Percentiles rank a stretch among this genome's conserved stretches.
phyloP scores from a whole-genome alignment of 768 basidiomycete genomes.

The Mrakia hoshinonis region DNA sequence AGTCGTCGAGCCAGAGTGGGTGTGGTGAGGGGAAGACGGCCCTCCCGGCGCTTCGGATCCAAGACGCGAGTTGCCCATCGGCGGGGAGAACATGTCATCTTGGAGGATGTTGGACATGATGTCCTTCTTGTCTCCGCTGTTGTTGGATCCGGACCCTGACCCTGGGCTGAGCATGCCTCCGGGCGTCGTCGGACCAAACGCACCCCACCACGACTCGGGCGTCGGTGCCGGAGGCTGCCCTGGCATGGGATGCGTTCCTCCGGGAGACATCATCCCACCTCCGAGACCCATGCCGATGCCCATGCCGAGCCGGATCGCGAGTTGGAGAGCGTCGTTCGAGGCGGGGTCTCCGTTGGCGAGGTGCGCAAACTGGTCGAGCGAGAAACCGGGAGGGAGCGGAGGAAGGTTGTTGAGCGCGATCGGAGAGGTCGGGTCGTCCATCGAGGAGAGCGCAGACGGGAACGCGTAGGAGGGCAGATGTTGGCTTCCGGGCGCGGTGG shows the following conservation, averaged over 20 bases:
- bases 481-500: not conserved
- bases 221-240: not conserved
- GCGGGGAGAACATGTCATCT: not conserved
- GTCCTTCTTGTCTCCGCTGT: conserved; percentile 3
- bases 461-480: conserved; percentile 18
- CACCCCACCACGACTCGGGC: not conserved
- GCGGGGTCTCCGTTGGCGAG: not conserved
- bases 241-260: not conserved
- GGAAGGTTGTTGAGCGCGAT: conserved; percentile 7
- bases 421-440: conserved; percentile 8
- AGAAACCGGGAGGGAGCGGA: conserved; percentile 17
- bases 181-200: not conserved
- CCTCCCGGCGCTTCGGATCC: not conserved
- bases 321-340: conserved; percentile 20
- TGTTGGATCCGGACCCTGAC: not conserved
- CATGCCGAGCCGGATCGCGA: conserved; percentile 30
- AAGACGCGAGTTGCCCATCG: not conserved
- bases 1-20: not conserved
- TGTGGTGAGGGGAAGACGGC: not conserved
- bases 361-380: not conserved
- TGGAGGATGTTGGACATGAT: not conserved
- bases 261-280: conserved; percentile 7
- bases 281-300: conserved; percentile 27
- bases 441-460: conserved; percentile 8
- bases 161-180: not conserved